Base-by-base conservation (phyloP, 352 stramenopile species). In the Thalassiosira livingstoniorum region DNA sequence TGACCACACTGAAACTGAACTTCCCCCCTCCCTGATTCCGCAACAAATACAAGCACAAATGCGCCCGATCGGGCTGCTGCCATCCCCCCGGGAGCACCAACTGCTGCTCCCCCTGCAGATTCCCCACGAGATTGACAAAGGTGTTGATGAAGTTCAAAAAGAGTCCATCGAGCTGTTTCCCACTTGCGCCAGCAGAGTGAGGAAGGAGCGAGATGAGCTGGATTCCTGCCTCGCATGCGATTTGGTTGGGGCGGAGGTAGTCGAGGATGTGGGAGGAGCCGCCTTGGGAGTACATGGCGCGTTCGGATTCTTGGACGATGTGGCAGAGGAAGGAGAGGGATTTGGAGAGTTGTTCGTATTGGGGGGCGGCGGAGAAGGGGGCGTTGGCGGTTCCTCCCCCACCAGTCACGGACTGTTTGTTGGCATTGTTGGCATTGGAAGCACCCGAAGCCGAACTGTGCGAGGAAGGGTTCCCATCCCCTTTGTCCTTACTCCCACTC, bases 111-210 rank as follows among this genome's bases (percentile, higher is more conserved):
- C 58, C 42, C 75, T 93, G 85, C 5, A 95, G 55, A 76, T 94
- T 94, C n/a, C 90, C 89, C 11, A 94, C 79, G 27, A 95, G 75
- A 55, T 90, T 90, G 42, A 95, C 88, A 75, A 94, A 95, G 21
- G 91, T 91, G 74, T 94, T 94, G 73, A 95, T 89, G 63, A 94
- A 95, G 73, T 93, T 94, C 13, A 95, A 65, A 64, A 94, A 95
- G 0, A 93, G 65, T 31, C 68, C 86, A 88, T 95, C 89, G 34
- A 94, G 75, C 11, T 71, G 67, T 62, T 93, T 91, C 47, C 90
- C 90, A 25, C 83, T 91, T 1, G 90, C 88, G 34, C 91, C 91
- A 0, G 87, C 91, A 10, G 87, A 93, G 60, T 94, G 90, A 15
- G 91, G 91, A 2, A 95, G 68, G 23, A 94, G 67, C 4, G 80